phyloP scores from a whole-genome alignment of 208 protist genomes.

The Naegleria gruberi region DNA sequence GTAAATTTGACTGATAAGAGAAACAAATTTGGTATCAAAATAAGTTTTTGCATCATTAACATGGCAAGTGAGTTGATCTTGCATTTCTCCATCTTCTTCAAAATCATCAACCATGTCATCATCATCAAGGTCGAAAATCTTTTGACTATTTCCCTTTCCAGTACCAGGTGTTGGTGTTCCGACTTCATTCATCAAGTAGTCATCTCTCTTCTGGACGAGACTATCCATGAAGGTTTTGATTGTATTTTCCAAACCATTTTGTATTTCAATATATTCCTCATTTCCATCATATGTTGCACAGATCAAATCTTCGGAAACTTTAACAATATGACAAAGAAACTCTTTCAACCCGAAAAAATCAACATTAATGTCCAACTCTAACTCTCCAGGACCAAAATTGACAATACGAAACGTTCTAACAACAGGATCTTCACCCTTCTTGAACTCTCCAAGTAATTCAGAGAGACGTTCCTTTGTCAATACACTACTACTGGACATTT shows the following conservation, averaged over 20 bases:
- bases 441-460: neutral
- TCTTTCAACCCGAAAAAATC: neutral
- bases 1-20: neutral
- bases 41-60: neutral
- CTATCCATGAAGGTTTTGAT: neutral
- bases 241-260: neutral
- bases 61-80: neutral
- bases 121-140: neutral
- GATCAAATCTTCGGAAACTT: neutral
- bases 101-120: neutral
- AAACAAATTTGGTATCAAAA: neutral
- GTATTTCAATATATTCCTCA: neutral
- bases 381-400: neutral
- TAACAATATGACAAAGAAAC: neutral
- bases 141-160: neutral
- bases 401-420: neutral
- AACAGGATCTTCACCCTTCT: neutral
- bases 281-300: neutral
- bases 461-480: neutral
- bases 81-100: neutral
- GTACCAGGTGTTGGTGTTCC: neutral
- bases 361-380: neutral
- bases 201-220: neutral
- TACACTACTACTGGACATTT: neutral
- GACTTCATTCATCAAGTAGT: neutral